A percentile compares a stretch with the other conserved stretches of the same genome.
Conservation (phyloP, 176 grass and related monocot species). For the Oryza australiensis region DNA sequence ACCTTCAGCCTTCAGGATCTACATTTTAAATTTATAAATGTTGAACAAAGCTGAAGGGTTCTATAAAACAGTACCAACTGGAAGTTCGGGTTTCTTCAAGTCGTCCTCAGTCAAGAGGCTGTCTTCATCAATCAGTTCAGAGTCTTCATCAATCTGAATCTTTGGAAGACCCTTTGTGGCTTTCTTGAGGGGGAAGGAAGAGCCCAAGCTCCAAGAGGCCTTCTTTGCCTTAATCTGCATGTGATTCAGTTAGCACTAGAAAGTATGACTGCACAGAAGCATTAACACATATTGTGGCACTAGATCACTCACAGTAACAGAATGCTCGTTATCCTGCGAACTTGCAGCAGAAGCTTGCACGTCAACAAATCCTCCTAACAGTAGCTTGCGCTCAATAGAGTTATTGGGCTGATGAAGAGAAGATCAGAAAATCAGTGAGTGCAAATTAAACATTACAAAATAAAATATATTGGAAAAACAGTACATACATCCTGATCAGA, state of each 20-base stretch:
- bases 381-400: constrained; percentile 66
- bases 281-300: not conserved
- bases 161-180: constrained; percentile 59
- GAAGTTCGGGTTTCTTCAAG: constrained; percentile 87
- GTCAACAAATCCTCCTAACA: constrained; percentile 72
- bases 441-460: not conserved
- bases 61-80: constrained; percentile 56
- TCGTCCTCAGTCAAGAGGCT: constrained; percentile 92
- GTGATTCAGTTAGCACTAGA: not conserved
- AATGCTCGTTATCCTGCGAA: constrained; percentile 36
- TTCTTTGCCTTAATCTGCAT: constrained; percentile 84
- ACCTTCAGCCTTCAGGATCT: constrained; percentile 28
- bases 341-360: constrained; percentile 60
- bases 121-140: constrained; percentile 92
- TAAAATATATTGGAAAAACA: not conserved
- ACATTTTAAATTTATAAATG: not conserved
- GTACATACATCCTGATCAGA: constrained; percentile 57
- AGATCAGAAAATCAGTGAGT: constrained; percentile 7
- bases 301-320: constrained; percentile 52
- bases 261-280: not conserved
- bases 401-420: constrained; percentile 48
- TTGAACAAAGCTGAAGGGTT: not conserved
- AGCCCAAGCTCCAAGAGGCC: constrained; percentile 77
- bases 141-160: constrained; percentile 72
- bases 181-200: constrained; percentile 84